phyloP scores from a whole-genome alignment of 257 asterid species.

The Petunia secreta region DNA sequence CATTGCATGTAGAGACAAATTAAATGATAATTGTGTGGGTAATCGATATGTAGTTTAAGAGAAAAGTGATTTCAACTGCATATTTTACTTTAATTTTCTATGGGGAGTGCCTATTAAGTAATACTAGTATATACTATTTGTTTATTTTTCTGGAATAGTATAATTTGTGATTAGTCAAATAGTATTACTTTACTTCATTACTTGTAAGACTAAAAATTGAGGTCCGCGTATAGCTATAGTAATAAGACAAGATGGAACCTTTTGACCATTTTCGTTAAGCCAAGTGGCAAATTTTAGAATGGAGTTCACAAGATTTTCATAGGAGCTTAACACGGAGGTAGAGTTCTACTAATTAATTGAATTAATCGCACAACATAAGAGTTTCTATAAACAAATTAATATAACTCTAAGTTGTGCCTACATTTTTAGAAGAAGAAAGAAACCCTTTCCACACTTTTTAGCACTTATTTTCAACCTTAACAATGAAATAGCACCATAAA shows the following conservation, averaged over 20 bases:
- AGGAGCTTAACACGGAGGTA: too few relatives aligned
- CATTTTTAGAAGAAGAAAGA: too few relatives aligned
- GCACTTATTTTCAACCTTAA: too few relatives aligned
- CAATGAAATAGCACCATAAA: too few relatives aligned
- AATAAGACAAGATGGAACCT: neutral
- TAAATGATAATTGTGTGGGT: neutral
- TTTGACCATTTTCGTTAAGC: slow-evolving; percentile 9
- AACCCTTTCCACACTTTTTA: too few relatives aligned
- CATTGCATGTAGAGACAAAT: neutral
- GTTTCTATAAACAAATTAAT: too few relatives aligned
- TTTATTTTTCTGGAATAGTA: neutral
- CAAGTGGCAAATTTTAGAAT: neutral
- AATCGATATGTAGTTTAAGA: neutral
- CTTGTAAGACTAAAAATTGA: neutral
- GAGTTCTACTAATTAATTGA: neutral
- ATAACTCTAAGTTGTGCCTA: too few relatives aligned
- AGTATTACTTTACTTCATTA: neutral
- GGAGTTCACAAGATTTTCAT: too few relatives aligned
- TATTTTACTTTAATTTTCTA: neutral
- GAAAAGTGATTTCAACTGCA: neutral
- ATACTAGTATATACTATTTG: too few relatives aligned
- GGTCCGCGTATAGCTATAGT: neutral
- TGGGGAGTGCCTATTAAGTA: neutral
- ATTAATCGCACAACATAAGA: neutral
- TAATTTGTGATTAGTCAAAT: slow-evolving; percentile 11